Evolutionary conservation across 169 alveolate genomes (phyloP), one percentile per base, ranked within the genome.

Genomic region (Plasmodium ovale): DNA sequence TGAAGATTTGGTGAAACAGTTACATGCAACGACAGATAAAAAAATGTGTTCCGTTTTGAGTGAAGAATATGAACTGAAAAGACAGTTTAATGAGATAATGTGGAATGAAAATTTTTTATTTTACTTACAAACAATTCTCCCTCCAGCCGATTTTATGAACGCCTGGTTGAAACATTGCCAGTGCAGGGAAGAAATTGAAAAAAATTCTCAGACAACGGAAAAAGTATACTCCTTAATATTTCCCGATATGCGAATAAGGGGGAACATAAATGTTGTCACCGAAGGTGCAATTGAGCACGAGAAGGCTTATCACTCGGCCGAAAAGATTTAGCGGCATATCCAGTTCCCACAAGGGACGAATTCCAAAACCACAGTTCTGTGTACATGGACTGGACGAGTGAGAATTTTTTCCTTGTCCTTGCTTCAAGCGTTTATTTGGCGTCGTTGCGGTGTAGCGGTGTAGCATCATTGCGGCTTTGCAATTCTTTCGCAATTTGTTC

Each of bases 61-160:
- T 60, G 94, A 92, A 27, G 95, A 94, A 56, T 89, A 87, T 72
- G 95, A 92, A 67, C 89, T 93, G 35, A 92, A 93, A 72, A 74
- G 95, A 69, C 95, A 92, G 31, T 35, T 93, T 79, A 93, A 92
- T 54, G 92, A 87, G 87, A 89, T 94, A n/a, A 94, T 88, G 39
- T 94, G 96, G 96, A 84, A 93, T 27, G 97, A 94, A 70, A 85
- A 91, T 0, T 93, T 92, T 59, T 67, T 94, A 29, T 92, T 77
- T 68, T 93, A 92, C 37, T 91, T 89, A 14, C 96, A 93, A 51
- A 87, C 94, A 9, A 88, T 94, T 21, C 73, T 94, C 6, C 97
- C 97, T 16, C 96, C 97, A 12, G 97, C 97, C 25, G 97, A 94
- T 73, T 94, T 92, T 71, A 84, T 94, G 79, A 82, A 88, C 71